Base-by-base conservation (phyloP, 2,329 filamentous ascomycete species). In the Curvularia sp. region DNA sequence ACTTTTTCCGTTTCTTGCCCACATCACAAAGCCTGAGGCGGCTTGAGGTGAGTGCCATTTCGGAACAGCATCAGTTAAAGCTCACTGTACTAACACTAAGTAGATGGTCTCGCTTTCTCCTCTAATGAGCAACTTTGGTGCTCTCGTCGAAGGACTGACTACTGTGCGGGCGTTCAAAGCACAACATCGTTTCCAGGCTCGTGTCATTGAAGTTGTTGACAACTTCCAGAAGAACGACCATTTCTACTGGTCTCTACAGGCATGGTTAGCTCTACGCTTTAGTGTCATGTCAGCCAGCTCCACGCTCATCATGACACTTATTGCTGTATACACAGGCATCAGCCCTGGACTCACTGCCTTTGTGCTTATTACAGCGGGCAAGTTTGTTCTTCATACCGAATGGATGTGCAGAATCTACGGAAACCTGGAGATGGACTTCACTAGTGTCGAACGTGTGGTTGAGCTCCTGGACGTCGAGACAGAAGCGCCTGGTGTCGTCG, bases 201-300 rank as follows among this genome's bases (percentile, higher is more conserved):
- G 88, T 49, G 91, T 96, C 51, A 89, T 97, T 32, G 80, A 84
- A 2, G 92, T 93, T 0, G 92, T 93, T 0, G 93, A 97, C 71
- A 87, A 88, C 18, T 97, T 97, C 72, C 93, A 97, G 74, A 92
- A 92, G 73, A 95, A 96, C 84, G 93, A 97, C 69, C 93, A 97
- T 74, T 96, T 97, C 78, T 97, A 96, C 79, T 97, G 93, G 80
- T 91, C 88, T 57, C 82, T 96, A 42, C 92, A 96, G 65, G 87
- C 87, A 7, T 97, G 93, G 93, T 82, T 97, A 2, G 88, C 88
- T 73, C 92, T 90, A 69, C 87, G 93, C 12, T 94, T 95, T 55
- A 89, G 92, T 66, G 77, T 81, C 8, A 78, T 93, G 5, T 92
- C 92, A 0, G 90, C 89, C 0, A 73, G 85, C 3, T 91, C 91